Evolutionary conservation across 192 early-diverging fungal genomes (phyloP), one percentile per base, ranked within the genome.

Genomic region (Umbelopsis sp.): DNA sequence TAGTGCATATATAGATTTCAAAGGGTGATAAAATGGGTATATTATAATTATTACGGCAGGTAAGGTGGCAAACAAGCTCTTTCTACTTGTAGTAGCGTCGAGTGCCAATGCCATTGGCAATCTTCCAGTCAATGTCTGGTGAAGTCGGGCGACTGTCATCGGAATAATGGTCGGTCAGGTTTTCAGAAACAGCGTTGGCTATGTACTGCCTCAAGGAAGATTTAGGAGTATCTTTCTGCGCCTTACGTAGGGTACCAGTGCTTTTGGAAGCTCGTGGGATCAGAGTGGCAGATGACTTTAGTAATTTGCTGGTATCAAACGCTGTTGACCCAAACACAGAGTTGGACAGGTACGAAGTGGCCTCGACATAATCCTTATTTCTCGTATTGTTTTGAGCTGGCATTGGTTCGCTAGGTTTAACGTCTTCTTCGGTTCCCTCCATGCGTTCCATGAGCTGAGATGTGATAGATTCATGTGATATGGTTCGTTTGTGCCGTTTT

Each of bases 401-500:
- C 15, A 45, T 44, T 13, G 12, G 66, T 1, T 67, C 25, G 9
- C 44, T 37, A 12, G 18, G 35, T n/a, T 33, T 37, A 33, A 13
- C 12, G 7, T 25, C 46, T 9, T 52, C 30, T 44, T 37, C 65
- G 1, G 4, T 44, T 1, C 33, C 46, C 27, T 25, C 25, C 67
- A 41, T 69, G 1, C 67, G n/a, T 10, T 69, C 67, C 47, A 69
- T 51, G 11, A 69, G 47, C 46, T 51, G 48, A 8, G 49, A 51
- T 41, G 67, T 69, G 25, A 69, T 52, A 0, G 67, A 69, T 20
- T 69, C 67, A 49, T 69, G 67, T 5, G 67, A 69, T 13, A 69
- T 25, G 3, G 67, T 49, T n/a, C 67, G 48, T 25, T 51, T 49
- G 12, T 69, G 67, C 9, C 66, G 22, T 20, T 67, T 67, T 2